Percentiles rank a stretch among this genome's conserved stretches.
Conservation (phyloP, 2,329 filamentous ascomycete species). For the Colletotrichum lentis region DNA sequence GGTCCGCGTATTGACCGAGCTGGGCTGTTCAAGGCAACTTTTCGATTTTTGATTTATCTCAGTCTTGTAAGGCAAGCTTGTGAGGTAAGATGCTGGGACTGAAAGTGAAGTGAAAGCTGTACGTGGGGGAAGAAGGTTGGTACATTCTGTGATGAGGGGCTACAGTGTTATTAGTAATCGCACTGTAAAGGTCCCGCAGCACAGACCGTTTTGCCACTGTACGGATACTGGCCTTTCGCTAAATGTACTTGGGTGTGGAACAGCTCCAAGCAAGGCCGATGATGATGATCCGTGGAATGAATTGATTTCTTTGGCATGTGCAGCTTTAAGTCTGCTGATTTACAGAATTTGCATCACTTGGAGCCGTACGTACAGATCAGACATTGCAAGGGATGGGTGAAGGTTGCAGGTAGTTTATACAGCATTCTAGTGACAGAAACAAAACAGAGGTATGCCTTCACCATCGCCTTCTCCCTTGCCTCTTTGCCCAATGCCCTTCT, state of each 20-base stretch:
- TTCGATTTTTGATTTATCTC: constrained; percentile 16
- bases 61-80: constrained; percentile 4
- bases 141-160: constrained; percentile 30
- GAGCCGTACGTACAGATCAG: neutral
- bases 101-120: constrained; percentile 30
- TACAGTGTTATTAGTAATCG: neutral
- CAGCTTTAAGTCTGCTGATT: neutral
- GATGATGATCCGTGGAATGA: constrained; percentile 13
- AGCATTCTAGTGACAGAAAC: neutral
- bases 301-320: neutral
- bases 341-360: no score
- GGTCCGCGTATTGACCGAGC: neutral
- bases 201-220: neutral
- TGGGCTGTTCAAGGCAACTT: neutral
- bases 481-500: no score
- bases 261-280: neutral
- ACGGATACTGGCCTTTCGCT: constrained; percentile 3
- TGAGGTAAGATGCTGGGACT: constrained; percentile 14
- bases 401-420: neutral
- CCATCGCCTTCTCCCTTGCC: neutral
- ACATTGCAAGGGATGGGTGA: neutral
- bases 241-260: neutral
- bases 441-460: neutral
- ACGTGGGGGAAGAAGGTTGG: constrained; percentile 22
- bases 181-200: neutral